These are phyloP conservation scores for Hysterangium stoloniferum DNA, from an alignment of 768 basidiomycete species.

Conservation along the genomic window DNA sequence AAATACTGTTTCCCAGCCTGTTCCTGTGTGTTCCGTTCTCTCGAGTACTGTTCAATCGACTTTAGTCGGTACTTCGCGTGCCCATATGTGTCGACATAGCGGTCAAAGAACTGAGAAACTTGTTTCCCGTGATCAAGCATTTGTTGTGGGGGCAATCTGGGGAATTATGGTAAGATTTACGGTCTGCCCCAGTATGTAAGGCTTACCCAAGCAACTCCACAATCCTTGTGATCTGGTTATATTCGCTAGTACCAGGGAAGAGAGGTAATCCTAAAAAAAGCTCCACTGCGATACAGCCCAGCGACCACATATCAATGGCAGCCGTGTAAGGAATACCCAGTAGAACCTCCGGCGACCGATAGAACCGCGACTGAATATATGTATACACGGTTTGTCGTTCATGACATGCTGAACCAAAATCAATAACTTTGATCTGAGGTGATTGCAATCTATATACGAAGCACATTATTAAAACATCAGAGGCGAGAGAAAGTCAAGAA, in stretches of 20 bases:
- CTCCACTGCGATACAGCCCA: conserved; percentile 98
- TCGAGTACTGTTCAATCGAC: conserved; percentile 88
- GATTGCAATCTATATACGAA: conserved; percentile 67
- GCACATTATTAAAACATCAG: conserved; percentile 7
- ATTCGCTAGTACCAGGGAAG: conserved; percentile 98
- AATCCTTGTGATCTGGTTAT: conserved; percentile 95
- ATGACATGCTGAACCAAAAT: conserved; percentile 98
- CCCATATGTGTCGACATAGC: conserved; percentile 59
- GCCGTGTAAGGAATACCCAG: conserved; percentile 91
- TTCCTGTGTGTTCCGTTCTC: conserved; percentile 91
- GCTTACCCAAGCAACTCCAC: conserved; percentile 97
- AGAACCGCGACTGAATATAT: conserved; percentile 98
- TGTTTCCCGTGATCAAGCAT: conserved; percentile 98
- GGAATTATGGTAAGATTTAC: conserved; percentile 5
- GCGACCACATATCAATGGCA: conserved; percentile 98
- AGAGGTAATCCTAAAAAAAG: conserved; percentile 93
- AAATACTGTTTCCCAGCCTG: conserved; percentile 99
- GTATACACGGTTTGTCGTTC: conserved; percentile 99
- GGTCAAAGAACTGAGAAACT: conserved; percentile 87
- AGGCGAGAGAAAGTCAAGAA: conserved; percentile 14
- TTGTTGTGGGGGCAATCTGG: conserved; percentile 79
- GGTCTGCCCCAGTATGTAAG: background rate
- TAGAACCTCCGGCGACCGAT: conserved; percentile 95
- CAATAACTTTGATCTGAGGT: conserved; percentile 97
- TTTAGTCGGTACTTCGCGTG: conserved; percentile 80